Conservation (phyloP, 1,284 basidiomycete species). For the Apiotrichum gracile region DNA sequence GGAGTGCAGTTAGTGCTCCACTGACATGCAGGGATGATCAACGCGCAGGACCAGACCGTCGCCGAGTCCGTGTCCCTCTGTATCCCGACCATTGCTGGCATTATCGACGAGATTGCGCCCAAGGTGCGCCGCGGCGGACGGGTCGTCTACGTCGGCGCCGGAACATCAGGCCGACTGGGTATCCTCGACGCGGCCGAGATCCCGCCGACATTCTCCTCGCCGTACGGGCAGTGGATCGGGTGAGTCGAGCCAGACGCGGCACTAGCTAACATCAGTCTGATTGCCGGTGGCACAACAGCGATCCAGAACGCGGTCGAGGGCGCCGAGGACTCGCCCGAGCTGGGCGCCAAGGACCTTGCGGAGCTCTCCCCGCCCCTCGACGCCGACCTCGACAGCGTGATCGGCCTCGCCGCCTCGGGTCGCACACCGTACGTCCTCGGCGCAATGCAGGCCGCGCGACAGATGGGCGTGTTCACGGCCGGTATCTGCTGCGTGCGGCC, state of each 20-base stretch:
- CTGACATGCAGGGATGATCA: conserved; percentile 17
- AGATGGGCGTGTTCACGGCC: conserved; percentile 11
- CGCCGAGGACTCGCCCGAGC: conserved; percentile 17
- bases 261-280: conserved; percentile 1
- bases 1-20: background rate
- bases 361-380: conserved; percentile 9
- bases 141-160: conserved; percentile 21
- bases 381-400: conserved; percentile 11
- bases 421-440: conserved; percentile 24
- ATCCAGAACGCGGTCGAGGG: conserved; percentile 19
- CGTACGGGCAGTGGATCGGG: conserved; percentile 14
- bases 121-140: conserved; percentile 14
- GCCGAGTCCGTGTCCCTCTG: conserved; percentile 11
- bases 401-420: conserved; percentile 20
- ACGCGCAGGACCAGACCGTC: conserved; percentile 18
- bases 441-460: conserved; percentile 10
- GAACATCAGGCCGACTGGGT: conserved; percentile 19
- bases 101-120: conserved; percentile 17
- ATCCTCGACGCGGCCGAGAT: conserved; percentile 24
- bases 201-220: conserved; percentile 21
- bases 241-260: background rate
- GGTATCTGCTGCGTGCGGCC: conserved; percentile 14
- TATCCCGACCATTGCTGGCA: conserved; percentile 10
- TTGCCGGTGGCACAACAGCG: conserved; percentile 17
- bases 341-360: conserved; percentile 5